Evolutionary conservation across 2,329 filamentous ascomycete genomes (phyloP).

Genomic region (Cladosporium sp.): DNA sequence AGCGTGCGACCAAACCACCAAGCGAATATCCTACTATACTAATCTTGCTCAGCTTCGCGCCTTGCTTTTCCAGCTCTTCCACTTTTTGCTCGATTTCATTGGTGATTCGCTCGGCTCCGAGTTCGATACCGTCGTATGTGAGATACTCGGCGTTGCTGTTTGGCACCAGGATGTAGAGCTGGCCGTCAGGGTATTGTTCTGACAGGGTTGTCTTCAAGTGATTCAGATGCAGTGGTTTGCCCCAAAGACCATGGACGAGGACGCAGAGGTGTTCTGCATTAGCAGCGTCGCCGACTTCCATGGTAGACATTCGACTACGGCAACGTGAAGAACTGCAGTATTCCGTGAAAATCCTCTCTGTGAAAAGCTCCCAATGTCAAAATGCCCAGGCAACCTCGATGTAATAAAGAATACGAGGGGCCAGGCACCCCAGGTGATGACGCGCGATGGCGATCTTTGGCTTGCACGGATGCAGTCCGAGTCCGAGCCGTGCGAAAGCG

Average conservation of each 20-base stretch:
- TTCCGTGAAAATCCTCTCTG: too few species aligned
- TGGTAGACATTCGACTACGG: not conserved
- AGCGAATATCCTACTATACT: slow-evolving; percentile 88
- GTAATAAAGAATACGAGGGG: not conserved
- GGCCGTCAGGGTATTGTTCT: slow-evolving; percentile 56
- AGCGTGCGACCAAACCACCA: slow-evolving; percentile 80
- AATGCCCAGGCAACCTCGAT: not conserved
- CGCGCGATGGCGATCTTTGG: not conserved
- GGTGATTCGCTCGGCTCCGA: slow-evolving; percentile 63
- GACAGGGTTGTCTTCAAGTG: slow-evolving; percentile 64
- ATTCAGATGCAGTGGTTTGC: slow-evolving; percentile 69
- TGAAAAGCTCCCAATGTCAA: too few species aligned
- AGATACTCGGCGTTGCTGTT: slow-evolving; percentile 70
- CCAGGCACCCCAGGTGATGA: not conserved
- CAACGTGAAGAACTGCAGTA: not conserved
- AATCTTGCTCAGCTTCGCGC: slow-evolving; percentile 71
- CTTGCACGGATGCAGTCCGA: not conserved
- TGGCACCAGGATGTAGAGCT: slow-evolving; percentile 66
- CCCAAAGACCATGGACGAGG: slow-evolving; percentile 76
- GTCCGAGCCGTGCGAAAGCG: not conserved
- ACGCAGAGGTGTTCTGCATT: slow-evolving; percentile 64
- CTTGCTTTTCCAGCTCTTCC: slow-evolving; percentile 51
- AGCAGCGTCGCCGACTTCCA: slow-evolving; percentile 8
- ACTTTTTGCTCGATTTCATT: slow-evolving; percentile 60
- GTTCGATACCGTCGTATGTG: slow-evolving; percentile 64